Percentiles rank a stretch among this genome's conserved stretches.
Evolutionary conservation across 495 filamentous ascomycete genomes (phyloP).

Genomic region (Xylaria curta): DNA sequence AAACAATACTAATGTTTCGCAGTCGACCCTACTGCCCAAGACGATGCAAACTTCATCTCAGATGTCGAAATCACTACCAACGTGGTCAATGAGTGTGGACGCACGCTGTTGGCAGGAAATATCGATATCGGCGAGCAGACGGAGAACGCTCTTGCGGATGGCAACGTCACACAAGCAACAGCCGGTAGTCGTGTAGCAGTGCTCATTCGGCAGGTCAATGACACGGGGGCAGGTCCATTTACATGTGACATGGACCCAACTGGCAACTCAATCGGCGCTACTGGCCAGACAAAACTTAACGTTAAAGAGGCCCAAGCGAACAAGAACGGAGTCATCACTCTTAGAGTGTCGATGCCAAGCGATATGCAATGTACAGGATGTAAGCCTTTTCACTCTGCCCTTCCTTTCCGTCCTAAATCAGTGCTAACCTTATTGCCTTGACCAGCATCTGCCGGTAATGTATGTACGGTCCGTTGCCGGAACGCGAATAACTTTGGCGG

Average conservation of each 20-base stretch:
- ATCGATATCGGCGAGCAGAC: slow-evolving; percentile 60
- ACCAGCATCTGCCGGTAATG: slow-evolving; percentile 50
- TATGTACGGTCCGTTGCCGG: slow-evolving; percentile 62
- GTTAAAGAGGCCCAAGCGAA: slow-evolving; percentile 46
- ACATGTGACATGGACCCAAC: slow-evolving; percentile 54
- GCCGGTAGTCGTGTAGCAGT: slow-evolving; percentile 44
- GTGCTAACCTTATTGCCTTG: background rate
- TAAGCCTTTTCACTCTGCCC: slow-evolving; percentile 17
- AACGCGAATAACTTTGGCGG: slow-evolving; percentile 64
- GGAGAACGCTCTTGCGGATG: slow-evolving; percentile 52
- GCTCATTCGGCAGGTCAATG: slow-evolving; percentile 58
- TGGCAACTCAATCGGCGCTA: slow-evolving; percentile 45
- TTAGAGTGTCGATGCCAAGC: slow-evolving; percentile 50
- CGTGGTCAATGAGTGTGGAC: slow-evolving; percentile 54
- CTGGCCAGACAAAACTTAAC: slow-evolving; percentile 43
- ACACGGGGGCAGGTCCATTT: slow-evolving; percentile 59
- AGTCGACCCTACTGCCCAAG: slow-evolving; percentile 48
- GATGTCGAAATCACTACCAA: slow-evolving; percentile 53
- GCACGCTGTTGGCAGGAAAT: slow-evolving; percentile 55
- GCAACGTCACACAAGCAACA: slow-evolving; percentile 49
- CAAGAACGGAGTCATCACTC: slow-evolving; percentile 49
- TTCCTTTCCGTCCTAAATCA: background rate
- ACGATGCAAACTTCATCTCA: slow-evolving; percentile 58
- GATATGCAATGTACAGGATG: slow-evolving; percentile 47
- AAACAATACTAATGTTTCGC: background rate